Evolutionary conservation across 2,329 filamentous ascomycete genomes (phyloP).

Genomic region (Blastomyces emzantsi): DNA sequence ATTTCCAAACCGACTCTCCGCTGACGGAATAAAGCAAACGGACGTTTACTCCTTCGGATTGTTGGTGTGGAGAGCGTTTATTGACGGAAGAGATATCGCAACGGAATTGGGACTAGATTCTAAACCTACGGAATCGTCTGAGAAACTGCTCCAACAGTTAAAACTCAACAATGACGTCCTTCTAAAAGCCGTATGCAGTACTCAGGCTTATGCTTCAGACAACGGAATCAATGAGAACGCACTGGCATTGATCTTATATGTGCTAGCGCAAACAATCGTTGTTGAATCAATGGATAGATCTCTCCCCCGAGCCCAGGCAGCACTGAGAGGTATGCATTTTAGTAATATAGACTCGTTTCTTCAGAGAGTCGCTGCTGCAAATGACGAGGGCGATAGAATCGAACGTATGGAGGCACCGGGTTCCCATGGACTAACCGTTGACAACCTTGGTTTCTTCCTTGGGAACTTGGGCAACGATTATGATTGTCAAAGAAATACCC

Average conservation of each 20-base stretch:
- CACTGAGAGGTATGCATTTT: not conserved
- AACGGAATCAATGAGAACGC: not conserved
- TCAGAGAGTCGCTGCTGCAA: not conserved
- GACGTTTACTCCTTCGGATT: conserved; percentile 15
- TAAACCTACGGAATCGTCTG: not conserved
- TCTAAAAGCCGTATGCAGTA: not conserved
- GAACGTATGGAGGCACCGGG: not conserved
- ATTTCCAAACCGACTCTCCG: conserved; percentile 4
- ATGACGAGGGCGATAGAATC: not conserved
- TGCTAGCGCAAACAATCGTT: conserved; percentile 1
- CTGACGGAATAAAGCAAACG: conserved; percentile 11
- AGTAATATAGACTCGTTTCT: conserved; percentile 1
- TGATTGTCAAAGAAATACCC: conserved; percentile 5
- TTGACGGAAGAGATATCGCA: conserved; percentile 9
- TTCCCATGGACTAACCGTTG: not conserved
- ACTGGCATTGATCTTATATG: not conserved
- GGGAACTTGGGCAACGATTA: conserved; percentile 5
- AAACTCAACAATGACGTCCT: not conserved
- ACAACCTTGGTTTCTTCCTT: conserved; percentile 2
- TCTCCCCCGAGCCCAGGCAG: conserved; percentile 2
- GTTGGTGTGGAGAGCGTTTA: conserved; percentile 13
- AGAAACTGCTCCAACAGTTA: not conserved
- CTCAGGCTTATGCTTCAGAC: not conserved
- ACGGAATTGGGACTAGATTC: not conserved
- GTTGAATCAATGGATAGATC: not conserved